phyloP scores from a whole-genome alignment of 495 filamentous ascomycete genomes.

The Talaromyces liani region DNA sequence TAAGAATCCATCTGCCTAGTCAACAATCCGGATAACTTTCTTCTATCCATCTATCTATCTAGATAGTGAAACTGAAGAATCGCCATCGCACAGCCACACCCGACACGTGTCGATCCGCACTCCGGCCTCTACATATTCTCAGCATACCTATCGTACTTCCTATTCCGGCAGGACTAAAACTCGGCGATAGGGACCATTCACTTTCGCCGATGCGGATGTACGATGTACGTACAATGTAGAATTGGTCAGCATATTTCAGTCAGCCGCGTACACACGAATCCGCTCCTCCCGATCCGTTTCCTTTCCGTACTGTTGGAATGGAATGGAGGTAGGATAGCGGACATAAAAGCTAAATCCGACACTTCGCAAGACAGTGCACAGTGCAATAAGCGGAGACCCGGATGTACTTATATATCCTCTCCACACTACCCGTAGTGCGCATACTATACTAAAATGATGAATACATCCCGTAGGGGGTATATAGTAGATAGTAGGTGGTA shows the following conservation, averaged over 20 bases:
- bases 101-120: not conserved
- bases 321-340: not conserved
- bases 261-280: too few species aligned
- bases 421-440: not conserved
- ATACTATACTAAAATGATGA: not conserved
- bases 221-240: too few species aligned
- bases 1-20: not conserved
- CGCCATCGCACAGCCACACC: not conserved
- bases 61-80: not conserved
- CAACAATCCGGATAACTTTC: not conserved
- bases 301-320: too few species aligned
- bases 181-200: not conserved
- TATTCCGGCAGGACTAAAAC: not conserved
- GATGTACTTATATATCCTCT: not conserved
- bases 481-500: too few species aligned
- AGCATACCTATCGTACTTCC: not conserved
- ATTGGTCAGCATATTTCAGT: too few species aligned
- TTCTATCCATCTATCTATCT: not conserved
- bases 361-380: too few species aligned
- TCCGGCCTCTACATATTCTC: not conserved
- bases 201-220: not conserved
- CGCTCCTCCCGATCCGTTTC: not conserved
- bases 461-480: too few species aligned
- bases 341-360: not conserved
- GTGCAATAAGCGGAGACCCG: not conserved